Evolutionary conservation across 768 basidiomycete species (phyloP).

Genomic region (Leccinum truebloodii): DNA sequence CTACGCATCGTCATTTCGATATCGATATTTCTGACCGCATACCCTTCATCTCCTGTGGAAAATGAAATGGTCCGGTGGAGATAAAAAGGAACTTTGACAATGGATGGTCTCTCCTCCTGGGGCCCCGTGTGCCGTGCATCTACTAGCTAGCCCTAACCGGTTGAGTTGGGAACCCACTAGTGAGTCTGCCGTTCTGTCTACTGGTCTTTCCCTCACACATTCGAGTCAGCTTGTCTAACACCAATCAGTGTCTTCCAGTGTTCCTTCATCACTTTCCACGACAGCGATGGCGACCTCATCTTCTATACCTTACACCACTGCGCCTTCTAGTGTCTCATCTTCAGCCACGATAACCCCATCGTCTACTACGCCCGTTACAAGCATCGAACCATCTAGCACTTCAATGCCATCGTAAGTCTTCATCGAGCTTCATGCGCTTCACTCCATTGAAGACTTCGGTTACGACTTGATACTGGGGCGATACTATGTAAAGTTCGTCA

Average conservation of each 20-base stretch:
- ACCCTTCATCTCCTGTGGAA: not conserved
- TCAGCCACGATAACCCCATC: not conserved
- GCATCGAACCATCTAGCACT: not conserved
- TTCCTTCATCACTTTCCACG: not conserved
- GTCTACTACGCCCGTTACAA: not conserved
- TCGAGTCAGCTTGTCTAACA: not conserved
- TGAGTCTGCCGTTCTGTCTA: not conserved
- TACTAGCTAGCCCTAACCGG: not conserved
- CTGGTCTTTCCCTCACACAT: not conserved
- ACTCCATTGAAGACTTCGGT: not conserved
- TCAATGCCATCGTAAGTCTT: slow-evolving; percentile 5
- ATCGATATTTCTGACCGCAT: not conserved
- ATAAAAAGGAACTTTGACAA: not conserved
- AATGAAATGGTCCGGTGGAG: not conserved
- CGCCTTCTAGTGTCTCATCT: not conserved
- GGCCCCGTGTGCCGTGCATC: not conserved
- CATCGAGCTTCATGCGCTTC: not conserved
- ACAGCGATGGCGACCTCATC: slow-evolving; percentile 1
- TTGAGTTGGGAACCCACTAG: not conserved
- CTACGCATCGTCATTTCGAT: not conserved
- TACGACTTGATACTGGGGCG: not conserved
- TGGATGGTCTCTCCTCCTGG: not conserved
- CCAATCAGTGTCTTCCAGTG: not conserved
- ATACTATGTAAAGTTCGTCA: slow-evolving; percentile 2
- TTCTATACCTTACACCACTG: not conserved